Evolutionary conservation across 306 rosid species (phyloP), one percentile per base, ranked within the genome.

Genomic region (Prunus dulcis): DNA sequence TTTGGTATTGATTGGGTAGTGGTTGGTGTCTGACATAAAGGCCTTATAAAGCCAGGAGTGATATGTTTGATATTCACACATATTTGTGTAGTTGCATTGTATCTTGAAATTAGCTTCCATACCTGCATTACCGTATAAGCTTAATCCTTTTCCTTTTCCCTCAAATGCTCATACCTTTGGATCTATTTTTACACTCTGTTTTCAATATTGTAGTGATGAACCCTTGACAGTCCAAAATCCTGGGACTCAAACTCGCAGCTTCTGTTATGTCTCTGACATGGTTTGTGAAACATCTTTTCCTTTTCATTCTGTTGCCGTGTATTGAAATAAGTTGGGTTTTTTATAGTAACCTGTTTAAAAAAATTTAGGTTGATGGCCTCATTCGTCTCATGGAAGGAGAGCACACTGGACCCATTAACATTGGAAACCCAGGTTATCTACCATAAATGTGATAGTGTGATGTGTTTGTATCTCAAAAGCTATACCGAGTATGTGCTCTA

Each of bases 191-290:
- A 70, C 68, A 60, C 41, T 3, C 57, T 72, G 20, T 28, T 78
- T 85, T 84, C 55, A 73, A 73, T 64, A 38, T 75, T 88, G 68
- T 28, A 92, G 96, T 17, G 88, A 81, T 77, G 96, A 90, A 69
- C 77, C 89, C 64, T 84, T 92, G 89, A 92, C 97, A 0, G 93
- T 92, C 84, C 96, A 90, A 73, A 76, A 84, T 64, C 96, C 96
- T 6, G 97, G 97, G 78, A 88, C 97, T 30, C 97, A 92, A 73
- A 90, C 97, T 73, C 93, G 97, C 65, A 92, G 97, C 80, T 92
- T 92, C 84, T 92, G 97, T 67, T 92, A 71, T 75, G 96, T 92
- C 70, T 87, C 91, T 30, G 96, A 92, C 81, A 80, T 92, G 96
- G 97, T 92, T 78, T 71, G 60, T 69, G 60, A 70, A 50, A 28